Evolutionary conservation across 371 early-diverging fungal genomes (phyloP).

Genomic region (Saksenaea oblongispora): DNA sequence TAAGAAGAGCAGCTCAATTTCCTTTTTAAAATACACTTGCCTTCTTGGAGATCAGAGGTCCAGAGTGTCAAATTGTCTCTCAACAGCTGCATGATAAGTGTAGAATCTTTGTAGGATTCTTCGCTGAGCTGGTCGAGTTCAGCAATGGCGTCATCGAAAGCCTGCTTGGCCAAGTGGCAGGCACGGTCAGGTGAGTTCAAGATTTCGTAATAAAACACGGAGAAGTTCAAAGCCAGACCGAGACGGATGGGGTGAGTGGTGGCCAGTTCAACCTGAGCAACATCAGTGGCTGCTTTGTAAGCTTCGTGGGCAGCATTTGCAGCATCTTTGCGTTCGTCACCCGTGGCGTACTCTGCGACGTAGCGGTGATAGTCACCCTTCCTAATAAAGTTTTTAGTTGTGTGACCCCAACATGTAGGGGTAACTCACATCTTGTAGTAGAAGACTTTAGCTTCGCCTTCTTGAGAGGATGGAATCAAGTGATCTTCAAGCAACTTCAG

Average conservation of each 20-base stretch:
- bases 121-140: conserved; percentile 98
- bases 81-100: conserved; percentile 99
- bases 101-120: conserved; percentile 99
- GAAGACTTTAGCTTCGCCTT: conserved; percentile 97
- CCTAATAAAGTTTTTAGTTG: conserved; percentile 39
- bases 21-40: conserved; percentile 19
- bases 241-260: conserved; percentile 99
- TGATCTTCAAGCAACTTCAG: conserved; percentile 88
- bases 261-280: conserved; percentile 94
- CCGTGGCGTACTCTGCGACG: conserved; percentile 96
- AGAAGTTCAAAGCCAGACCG: conserved; percentile 99
- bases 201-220: conserved; percentile 99
- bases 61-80: conserved; percentile 99
- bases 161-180: conserved; percentile 98
- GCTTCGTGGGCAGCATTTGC: conserved; percentile 90
- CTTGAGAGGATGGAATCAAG: conserved; percentile 83
- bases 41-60: conserved; percentile 96
- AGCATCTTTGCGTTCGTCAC: conserved; percentile 87
- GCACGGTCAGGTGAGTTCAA: conserved; percentile 98
- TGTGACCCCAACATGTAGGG: neutral
- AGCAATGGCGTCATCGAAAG: conserved; percentile 99
- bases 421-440: conserved; percentile 96
- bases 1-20: neutral
- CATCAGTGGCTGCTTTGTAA: conserved; percentile 95
- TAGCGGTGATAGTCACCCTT: conserved; percentile 99